Conservation (phyloP, 176 grass and related monocot genomes). For the Ensete ventricosum region DNA sequence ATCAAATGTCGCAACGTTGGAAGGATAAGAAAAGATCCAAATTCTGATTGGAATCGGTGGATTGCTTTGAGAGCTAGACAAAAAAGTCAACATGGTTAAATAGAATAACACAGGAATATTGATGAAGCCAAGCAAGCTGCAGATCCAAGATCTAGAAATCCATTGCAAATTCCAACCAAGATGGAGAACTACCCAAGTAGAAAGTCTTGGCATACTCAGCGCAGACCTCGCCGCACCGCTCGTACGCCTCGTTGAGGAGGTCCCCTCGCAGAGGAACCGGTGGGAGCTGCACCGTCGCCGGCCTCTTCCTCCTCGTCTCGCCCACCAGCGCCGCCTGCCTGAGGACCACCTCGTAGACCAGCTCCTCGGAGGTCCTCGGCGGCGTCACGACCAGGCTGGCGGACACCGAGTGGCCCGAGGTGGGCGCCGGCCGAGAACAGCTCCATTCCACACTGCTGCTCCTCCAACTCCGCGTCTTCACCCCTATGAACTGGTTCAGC, state of each 20-base stretch:
- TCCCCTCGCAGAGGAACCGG: neutral
- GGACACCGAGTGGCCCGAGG: neutral
- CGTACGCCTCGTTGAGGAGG: neutral
- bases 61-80: too few relatives aligned
- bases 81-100: too few relatives aligned
- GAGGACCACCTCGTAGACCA: neutral
- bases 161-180: too few relatives aligned
- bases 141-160: too few relatives aligned
- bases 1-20: too few relatives aligned
- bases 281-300: neutral
- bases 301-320: neutral
- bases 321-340: neutral
- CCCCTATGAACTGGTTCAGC: neutral
- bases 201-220: neutral
- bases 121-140: too few relatives aligned
- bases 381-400: neutral
- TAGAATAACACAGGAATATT: too few relatives aligned
- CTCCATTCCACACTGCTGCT: neutral
- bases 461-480: neutral
- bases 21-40: too few relatives aligned
- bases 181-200: neutral
- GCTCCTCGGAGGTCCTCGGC: neutral
- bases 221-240: neutral
- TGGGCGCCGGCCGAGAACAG: neutral
- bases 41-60: too few relatives aligned